Conservation (phyloP, 2,329 filamentous ascomycete genomes). For the Colletotrichum sp. region DNA sequence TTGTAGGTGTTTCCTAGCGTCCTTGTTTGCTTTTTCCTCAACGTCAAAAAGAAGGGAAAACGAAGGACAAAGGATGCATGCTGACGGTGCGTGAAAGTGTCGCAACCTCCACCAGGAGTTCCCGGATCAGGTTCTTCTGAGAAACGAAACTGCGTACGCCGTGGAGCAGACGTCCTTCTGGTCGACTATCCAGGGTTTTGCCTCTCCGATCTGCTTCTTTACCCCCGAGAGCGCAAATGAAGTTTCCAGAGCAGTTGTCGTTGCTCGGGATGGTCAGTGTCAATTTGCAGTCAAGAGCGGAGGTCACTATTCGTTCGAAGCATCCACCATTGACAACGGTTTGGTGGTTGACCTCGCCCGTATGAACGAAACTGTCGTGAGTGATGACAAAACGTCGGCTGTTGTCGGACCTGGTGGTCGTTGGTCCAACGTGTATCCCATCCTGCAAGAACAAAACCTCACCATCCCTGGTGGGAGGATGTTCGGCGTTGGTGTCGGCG, state of each 20-base stretch:
- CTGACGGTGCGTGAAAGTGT: not conserved
- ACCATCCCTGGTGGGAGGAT: constrained; percentile 44
- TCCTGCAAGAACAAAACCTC: constrained; percentile 35
- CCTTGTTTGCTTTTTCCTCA: not conserved
- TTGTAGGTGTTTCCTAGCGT: not conserved
- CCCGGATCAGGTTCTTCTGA: not conserved
- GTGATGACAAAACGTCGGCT: constrained; percentile 32
- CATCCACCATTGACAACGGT: constrained; percentile 39
- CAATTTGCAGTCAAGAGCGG: constrained; percentile 48
- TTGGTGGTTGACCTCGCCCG: constrained; percentile 40
- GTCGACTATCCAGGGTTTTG: not conserved
- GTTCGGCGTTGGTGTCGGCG: constrained; percentile 43
- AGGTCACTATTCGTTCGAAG: constrained; percentile 47
- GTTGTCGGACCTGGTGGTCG: constrained; percentile 41
- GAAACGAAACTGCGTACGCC: not conserved
- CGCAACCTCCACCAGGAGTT: not conserved
- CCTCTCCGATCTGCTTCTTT: not conserved
- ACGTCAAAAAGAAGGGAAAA: not conserved
- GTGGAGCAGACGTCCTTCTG: not conserved
- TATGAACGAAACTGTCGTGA: constrained; percentile 36
- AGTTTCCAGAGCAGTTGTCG: constrained; percentile 19
- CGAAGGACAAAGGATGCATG: rapidly evolving
- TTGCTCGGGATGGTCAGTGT: not conserved
- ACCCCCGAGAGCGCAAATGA: not conserved
- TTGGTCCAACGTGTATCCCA: constrained; percentile 43